Conservation (phyloP, 2,329 filamentous ascomycete species). For the Shiraia bambusicola region DNA sequence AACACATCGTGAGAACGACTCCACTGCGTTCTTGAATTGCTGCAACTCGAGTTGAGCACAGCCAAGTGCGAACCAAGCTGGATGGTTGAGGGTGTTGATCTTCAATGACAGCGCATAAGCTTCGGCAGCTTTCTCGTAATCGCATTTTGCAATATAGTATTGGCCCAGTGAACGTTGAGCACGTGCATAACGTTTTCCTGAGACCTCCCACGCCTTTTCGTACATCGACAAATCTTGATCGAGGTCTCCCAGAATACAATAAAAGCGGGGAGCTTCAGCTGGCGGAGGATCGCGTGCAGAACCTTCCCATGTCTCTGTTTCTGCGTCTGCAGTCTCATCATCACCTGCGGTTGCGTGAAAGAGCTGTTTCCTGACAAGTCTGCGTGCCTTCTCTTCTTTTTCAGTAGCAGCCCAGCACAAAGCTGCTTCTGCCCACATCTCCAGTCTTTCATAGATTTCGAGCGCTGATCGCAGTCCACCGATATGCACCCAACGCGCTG, state of each 20-base stretch:
- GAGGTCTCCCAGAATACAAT: constrained; percentile 91
- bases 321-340: constrained; percentile 43
- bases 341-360: constrained; percentile 63
- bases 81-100: constrained; percentile 77
- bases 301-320: constrained; percentile 62
- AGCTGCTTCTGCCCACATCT: constrained; percentile 93
- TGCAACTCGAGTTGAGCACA: constrained; percentile 81
- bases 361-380: constrained; percentile 74
- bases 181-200: constrained; percentile 75
- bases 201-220: constrained; percentile 84
- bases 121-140: constrained; percentile 69
- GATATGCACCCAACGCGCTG: constrained; percentile 85
- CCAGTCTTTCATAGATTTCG: constrained; percentile 91
- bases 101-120: constrained; percentile 77
- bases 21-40: constrained; percentile 74
- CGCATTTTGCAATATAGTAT: constrained; percentile 66
- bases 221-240: constrained; percentile 75
- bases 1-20: constrained; percentile 81
- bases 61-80: constrained; percentile 87
- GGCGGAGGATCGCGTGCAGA: constrained; percentile 70
- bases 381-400: constrained; percentile 80
- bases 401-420: constrained; percentile 79
- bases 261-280: constrained; percentile 79
- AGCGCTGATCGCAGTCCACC: constrained; percentile 87
- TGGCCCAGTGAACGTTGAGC: constrained; percentile 87